Evolutionary conservation across 352 stramenopile genomes (phyloP), one percentile per base, ranked within the genome.

Genomic region (Globisporangium barbulae): DNA sequence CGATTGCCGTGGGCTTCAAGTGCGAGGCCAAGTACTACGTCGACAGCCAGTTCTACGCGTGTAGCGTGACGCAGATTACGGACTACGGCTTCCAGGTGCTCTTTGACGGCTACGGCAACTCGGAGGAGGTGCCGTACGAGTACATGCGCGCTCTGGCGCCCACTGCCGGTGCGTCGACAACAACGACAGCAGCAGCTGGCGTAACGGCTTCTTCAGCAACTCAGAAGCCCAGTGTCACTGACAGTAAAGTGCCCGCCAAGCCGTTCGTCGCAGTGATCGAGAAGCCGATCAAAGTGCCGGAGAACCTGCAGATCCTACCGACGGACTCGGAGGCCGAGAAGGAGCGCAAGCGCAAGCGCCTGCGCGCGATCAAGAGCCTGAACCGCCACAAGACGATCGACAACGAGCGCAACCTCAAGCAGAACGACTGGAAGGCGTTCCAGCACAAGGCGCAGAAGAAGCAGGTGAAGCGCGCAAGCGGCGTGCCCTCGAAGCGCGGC

Each of bases 81-180:
- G 53, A 65, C 1, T 58, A 89, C 53, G 90, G 90, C 1, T 94
- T 91, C 65, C 86, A 87, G 33, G 83, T 97, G 54, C 67, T 93
- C n/a, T 97, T 96, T 63, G 80, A 90, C 15, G 78, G 84, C 47
- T 97, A 97, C 64, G 88, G 88, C 60, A 97, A 97, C 72, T 85
- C 79, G 49, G 90, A 97, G 64, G 90, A 97, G 69, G 86, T 97
- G 41, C 90, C 90, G 25, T 91, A 89, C 48, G 88, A 96, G 72
- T 97, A 97, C 76, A 68, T 97, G 61, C 77, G 69, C 8, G 65
- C 72, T 15, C 3, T 77, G 30, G 33, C 53, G 17, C 52, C 61
- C 0, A 39, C 10, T 8, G 21, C 39, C 9, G 52, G 22, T 3
- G n/a, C 28, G 25, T n/a, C 21, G 25, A 21, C 15, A 15, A 12